phyloP scores from a whole-genome alignment of 345 rosid genomes.

The Camelina neglecta region DNA sequence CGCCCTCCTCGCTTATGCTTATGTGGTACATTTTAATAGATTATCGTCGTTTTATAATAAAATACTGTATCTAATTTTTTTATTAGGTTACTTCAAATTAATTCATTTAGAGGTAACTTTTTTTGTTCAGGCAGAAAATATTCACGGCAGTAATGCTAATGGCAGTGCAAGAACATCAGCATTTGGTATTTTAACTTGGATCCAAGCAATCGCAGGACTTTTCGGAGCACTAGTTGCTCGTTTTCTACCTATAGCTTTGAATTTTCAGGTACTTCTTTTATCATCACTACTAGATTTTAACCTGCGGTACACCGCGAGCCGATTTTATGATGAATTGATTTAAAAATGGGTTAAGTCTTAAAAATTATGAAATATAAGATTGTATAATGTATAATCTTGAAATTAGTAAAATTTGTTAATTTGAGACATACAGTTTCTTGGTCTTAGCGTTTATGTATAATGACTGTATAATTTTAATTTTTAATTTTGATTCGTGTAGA shows the following conservation, averaged over 20 bases:
- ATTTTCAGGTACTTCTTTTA: conserved; percentile 60
- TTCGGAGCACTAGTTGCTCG: conserved; percentile 74
- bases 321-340: no score
- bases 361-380: no score
- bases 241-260: conserved; percentile 58
- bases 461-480: no score
- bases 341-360: no score
- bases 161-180: conserved; percentile 54
- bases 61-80: background rate
- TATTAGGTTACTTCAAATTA: background rate
- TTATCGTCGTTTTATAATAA: background rate
- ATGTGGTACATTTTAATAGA: conserved; percentile 56
- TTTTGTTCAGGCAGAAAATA: conserved; percentile 65
- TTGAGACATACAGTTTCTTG: no score
- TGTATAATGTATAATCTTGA: no score
- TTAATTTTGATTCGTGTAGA: no score
- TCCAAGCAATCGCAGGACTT: conserved; percentile 54
- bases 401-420: no score
- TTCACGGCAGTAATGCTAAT: conserved; percentile 45
- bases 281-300: background rate
- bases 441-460: no score
- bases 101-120: background rate
- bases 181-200: conserved; percentile 71
- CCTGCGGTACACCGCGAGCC: no score
- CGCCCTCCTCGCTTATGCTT: conserved; percentile 78